Conservation (phyloP, 495 filamentous ascomycete genomes). For the Hypoxylon fragiforme region DNA sequence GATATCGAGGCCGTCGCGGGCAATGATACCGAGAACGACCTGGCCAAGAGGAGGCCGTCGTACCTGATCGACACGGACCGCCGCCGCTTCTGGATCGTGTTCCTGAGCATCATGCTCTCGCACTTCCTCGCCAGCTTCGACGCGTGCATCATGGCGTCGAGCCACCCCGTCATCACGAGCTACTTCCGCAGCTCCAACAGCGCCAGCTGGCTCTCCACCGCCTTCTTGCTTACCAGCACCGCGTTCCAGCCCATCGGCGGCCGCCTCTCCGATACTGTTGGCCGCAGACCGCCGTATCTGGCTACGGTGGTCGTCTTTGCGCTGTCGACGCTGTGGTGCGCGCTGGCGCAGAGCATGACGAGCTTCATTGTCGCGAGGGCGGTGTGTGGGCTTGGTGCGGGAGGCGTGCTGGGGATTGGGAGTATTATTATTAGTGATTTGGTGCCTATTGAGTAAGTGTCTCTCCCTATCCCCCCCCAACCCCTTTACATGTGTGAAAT, state of each 20-base stretch:
- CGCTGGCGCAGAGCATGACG: conserved; percentile 67
- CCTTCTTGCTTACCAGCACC: conserved; percentile 76
- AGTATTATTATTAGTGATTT: conserved; percentile 75
- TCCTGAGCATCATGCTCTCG: conserved; percentile 40
- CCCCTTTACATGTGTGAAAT: no score
- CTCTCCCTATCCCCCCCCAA: no score
- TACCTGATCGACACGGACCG: conserved; percentile 43
- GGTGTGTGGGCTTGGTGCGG: conserved; percentile 73
- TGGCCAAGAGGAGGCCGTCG: conserved; percentile 17
- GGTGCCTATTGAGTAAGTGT: conserved; percentile 68
- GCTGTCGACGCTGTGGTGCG: conserved; percentile 72
- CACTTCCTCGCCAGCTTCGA: conserved; percentile 63
- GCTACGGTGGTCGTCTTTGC: conserved; percentile 66
- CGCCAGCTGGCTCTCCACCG: conserved; percentile 80
- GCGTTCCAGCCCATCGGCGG: conserved; percentile 75
- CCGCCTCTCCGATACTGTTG: conserved; percentile 71
- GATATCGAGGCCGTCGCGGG: conserved; percentile 7
- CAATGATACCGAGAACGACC: not conserved
- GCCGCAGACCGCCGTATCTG: conserved; percentile 70
- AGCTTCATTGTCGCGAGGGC: conserved; percentile 75
- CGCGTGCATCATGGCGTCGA: conserved; percentile 78
- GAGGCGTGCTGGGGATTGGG: conserved; percentile 71
- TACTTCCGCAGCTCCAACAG: conserved; percentile 74
- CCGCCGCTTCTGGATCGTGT: conserved; percentile 45
- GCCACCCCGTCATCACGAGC: conserved; percentile 79